Conservation (phyloP, 169 alveolate genomes). For the Plasmodium vivax region DNA sequence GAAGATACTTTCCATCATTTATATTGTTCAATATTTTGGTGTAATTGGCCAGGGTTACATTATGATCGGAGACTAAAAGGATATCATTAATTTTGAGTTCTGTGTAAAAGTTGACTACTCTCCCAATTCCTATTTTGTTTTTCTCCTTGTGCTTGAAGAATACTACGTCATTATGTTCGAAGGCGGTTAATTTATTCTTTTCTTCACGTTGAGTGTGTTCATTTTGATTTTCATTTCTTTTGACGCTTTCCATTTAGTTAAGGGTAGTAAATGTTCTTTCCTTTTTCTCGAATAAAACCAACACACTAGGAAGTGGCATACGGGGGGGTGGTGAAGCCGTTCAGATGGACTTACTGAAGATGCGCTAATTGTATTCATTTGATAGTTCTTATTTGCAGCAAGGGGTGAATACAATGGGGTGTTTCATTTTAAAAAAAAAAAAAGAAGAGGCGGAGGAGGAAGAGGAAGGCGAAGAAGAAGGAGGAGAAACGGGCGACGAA, state of each 20-base stretch:
- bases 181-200: constrained; percentile 5
- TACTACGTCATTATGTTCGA: constrained; percentile 51
- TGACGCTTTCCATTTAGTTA: constrained; percentile 45
- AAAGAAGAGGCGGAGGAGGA: neutral
- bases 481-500: neutral
- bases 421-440: constrained; percentile 14
- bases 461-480: neutral
- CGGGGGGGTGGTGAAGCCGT: neutral
- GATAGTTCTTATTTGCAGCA: neutral
- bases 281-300: neutral
- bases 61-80: neutral
- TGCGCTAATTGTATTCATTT: neutral
- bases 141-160: constrained; percentile 49
- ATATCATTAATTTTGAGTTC: constrained; percentile 44
- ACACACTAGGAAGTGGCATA: neutral
- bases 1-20: constrained; percentile 26
- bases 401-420: neutral
- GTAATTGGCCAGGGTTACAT: neutral
- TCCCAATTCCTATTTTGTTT: constrained; percentile 50
- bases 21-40: constrained; percentile 48
- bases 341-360: neutral
- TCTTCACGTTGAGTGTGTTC: neutral
- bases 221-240: constrained; percentile 17
- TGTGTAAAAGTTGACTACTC: constrained; percentile 32
- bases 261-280: constrained; percentile 8